These are phyloP conservation scores for Colletotrichum trifolii DNA, from an alignment of 2,329 filamentous ascomycete genomes.

Conservation along the genomic window DNA sequence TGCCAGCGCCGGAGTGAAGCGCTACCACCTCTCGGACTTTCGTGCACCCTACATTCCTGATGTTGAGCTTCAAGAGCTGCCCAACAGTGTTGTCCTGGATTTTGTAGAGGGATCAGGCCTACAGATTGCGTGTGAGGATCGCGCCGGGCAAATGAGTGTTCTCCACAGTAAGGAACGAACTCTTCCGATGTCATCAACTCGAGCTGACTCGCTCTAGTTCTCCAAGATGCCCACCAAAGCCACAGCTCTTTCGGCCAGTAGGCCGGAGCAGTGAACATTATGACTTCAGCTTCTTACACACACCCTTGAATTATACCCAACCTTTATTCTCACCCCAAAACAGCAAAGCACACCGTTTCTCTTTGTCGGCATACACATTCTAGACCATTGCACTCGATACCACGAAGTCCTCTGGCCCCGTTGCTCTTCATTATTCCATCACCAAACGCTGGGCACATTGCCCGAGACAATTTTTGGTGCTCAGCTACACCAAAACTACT, in stretches of 20 bases:
- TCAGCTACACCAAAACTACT: background rate
- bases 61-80: conserved; percentile 90
- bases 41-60: conserved; percentile 83
- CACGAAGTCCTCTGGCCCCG: conserved; percentile 6
- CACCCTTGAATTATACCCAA: conserved; percentile 31
- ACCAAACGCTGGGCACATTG: conserved; percentile 9
- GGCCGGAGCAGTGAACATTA: conserved; percentile 1
- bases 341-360: conserved; percentile 24
- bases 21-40: conserved; percentile 90
- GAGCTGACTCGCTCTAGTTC: conserved; percentile 49
- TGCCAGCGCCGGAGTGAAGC: conserved; percentile 67
- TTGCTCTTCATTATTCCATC: background rate
- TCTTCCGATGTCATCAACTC: no score
- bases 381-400: conserved; percentile 5
- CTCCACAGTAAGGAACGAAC: conserved; percentile 60
- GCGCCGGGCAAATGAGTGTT: conserved; percentile 65
- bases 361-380: conserved; percentile 34
- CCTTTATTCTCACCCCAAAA: conserved; percentile 5
- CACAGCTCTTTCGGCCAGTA: conserved; percentile 48
- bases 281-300: background rate
- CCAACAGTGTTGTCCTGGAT: conserved; percentile 79
- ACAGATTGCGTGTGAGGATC: conserved; percentile 73
- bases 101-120: conserved; percentile 70
- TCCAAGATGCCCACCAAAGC: conserved; percentile 54
- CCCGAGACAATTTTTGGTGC: conserved; percentile 1